Percentiles rank a stretch among this genome's conserved stretches.
Evolutionary conservation across 305 asterid species (phyloP).

Genomic region (Rubia peregrina): DNA sequence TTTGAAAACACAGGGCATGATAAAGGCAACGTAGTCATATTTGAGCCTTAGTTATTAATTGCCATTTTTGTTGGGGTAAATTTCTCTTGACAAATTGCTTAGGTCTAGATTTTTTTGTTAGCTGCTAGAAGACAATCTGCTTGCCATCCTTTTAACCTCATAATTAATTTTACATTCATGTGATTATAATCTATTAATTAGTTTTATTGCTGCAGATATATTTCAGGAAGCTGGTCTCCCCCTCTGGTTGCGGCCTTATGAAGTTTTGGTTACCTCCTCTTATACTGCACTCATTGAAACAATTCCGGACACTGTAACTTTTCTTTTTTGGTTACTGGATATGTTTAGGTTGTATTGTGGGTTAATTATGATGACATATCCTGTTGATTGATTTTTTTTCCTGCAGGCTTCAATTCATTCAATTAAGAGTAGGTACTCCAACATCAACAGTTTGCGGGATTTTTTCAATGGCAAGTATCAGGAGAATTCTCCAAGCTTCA

Average conservation of each 20-base stretch:
- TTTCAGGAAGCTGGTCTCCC: constrained; percentile 99
- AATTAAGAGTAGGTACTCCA: constrained; percentile 85
- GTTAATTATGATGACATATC: constrained; percentile 4
- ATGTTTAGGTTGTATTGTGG: background rate
- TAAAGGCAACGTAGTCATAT: background rate
- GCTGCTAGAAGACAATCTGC: background rate
- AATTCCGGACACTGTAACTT: constrained; percentile 92
- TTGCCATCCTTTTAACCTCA: constrained; percentile 6
- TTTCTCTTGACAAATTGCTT: background rate
- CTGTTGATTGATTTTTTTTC: background rate
- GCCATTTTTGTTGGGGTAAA: background rate
- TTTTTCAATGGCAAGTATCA: constrained; percentile 87
- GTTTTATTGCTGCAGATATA: constrained; percentile 62
- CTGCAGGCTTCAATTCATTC: constrained; percentile 93
- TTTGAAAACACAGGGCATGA: background rate
- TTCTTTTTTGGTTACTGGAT: background rate
- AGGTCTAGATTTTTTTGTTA: background rate
- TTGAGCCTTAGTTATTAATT: background rate
- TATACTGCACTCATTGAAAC: constrained; percentile 98
- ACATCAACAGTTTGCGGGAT: constrained; percentile 79
- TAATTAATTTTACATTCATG: background rate
- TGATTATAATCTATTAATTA: constrained; percentile 15
- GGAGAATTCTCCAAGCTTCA: constrained; percentile 80
- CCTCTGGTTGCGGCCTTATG: constrained; percentile 96
- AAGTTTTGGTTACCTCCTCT: constrained; percentile 93